Percentiles rank a stretch among this genome's conserved stretches.
phyloP scores from a whole-genome alignment of 148 eudicot species.

The Drosera capensis region DNA sequence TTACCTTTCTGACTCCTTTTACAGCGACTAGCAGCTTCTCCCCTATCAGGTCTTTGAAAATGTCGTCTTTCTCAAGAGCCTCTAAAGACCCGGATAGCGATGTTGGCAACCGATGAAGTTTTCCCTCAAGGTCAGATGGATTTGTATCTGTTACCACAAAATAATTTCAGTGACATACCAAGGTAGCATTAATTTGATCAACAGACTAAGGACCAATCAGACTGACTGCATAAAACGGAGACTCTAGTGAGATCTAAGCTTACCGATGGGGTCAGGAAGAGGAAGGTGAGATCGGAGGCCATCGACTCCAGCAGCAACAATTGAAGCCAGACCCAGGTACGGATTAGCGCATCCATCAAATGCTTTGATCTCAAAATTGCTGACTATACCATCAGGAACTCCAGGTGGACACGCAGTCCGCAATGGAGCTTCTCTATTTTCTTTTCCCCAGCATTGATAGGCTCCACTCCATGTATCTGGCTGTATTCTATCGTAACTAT shows the following conservation, averaged over 20 bases:
- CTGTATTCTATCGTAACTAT: slow-evolving; percentile 80
- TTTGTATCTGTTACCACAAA: slow-evolving; percentile 39
- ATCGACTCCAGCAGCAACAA: slow-evolving; percentile 81
- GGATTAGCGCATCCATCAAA: slow-evolving; percentile 97
- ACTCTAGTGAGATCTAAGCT: slow-evolving; percentile 7
- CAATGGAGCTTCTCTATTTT: slow-evolving; percentile 83
- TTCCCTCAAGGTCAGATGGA: slow-evolving; percentile 38
- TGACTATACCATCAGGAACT: slow-evolving; percentile 55
- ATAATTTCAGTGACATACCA: not conserved
- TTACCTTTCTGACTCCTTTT: slow-evolving; percentile 71
- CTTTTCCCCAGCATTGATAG: slow-evolving; percentile 87
- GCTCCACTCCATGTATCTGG: slow-evolving; percentile 98
- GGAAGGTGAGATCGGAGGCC: slow-evolving; percentile 61
- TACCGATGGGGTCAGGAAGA: slow-evolving; percentile 80
- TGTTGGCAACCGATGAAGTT: slow-evolving; percentile 49
- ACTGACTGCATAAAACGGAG: not conserved
- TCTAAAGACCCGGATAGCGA: slow-evolving; percentile 63
- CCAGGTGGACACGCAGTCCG: slow-evolving; percentile 95
- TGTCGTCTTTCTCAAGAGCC: slow-evolving; percentile 48
- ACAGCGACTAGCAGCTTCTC: slow-evolving; percentile 57
- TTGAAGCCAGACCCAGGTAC: slow-evolving; percentile 65
- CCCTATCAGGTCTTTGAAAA: slow-evolving; percentile 42
- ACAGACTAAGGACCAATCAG: not conserved
- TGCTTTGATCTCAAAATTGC: slow-evolving; percentile 92
- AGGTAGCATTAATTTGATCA: not conserved